A percentile compares a stretch with the other conserved stretches of the same genome.
These are phyloP conservation scores for Elongisporangium anandrum DNA, from an alignment of 352 stramenopile species.

Conservation along the genomic window DNA sequence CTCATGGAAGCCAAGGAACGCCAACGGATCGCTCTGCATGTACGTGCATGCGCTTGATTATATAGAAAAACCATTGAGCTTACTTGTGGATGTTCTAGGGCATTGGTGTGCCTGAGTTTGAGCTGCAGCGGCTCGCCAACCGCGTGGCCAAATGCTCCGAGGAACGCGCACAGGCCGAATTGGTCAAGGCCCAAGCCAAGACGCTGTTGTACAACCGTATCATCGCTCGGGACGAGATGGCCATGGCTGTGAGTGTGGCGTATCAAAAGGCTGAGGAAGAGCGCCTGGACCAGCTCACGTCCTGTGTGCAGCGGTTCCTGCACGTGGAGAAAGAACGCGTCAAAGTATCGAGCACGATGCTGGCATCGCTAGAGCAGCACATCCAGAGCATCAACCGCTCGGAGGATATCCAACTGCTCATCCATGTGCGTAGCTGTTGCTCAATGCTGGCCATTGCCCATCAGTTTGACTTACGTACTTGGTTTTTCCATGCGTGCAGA, in stretches of 20 bases:
- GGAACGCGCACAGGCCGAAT: constrained; percentile 50
- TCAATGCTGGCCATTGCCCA: background rate
- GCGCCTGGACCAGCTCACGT: constrained; percentile 67
- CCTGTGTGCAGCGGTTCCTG: constrained; percentile 64
- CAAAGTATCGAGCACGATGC: constrained; percentile 54
- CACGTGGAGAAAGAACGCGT: constrained; percentile 76
- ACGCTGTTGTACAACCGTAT: constrained; percentile 79
- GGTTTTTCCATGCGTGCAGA: constrained; percentile 18
- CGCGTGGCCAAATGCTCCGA: constrained; percentile 59
- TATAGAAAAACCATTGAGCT: background rate
- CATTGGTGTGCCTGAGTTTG: constrained; percentile 79
- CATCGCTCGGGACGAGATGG: constrained; percentile 82
- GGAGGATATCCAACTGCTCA: constrained; percentile 81
- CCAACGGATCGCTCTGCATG: constrained; percentile 67
- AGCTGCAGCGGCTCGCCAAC: constrained; percentile 66
- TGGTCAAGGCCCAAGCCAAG: constrained; percentile 60
- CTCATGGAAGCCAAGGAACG: constrained; percentile 47
- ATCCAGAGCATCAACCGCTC: constrained; percentile 57
- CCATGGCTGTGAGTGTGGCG: constrained; percentile 84
- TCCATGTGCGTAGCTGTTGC: constrained; percentile 33
- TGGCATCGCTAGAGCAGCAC: constrained; percentile 51
- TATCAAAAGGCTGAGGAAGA: constrained; percentile 86
- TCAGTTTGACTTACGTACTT: background rate
- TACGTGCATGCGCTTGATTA: constrained; percentile 7
- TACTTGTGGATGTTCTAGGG: constrained; percentile 16